phyloP scores from a whole-genome alignment of 768 basidiomycete genomes.

The Pisolithus orientalis region DNA sequence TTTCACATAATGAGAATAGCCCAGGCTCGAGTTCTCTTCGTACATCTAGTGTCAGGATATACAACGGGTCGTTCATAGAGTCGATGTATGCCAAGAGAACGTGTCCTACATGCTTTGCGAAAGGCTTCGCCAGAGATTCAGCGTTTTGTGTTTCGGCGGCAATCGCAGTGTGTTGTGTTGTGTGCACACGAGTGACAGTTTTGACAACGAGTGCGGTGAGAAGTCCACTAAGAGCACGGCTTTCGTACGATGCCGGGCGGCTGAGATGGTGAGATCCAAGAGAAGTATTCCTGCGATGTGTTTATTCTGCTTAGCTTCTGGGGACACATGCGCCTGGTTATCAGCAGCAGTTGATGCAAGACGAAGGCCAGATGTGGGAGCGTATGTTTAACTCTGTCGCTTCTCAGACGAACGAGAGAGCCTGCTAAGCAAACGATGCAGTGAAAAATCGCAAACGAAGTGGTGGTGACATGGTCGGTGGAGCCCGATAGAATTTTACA shows the following conservation, averaged over 20 bases:
- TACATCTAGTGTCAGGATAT: no score
- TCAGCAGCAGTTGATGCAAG: conserved; percentile 53
- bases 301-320: conserved; percentile 64
- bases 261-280: conserved; percentile 51
- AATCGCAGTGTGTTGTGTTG: no score
- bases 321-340: conserved; percentile 54
- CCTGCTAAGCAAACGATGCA: conserved; percentile 48
- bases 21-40: no score
- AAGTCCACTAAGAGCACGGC: conserved; percentile 23
- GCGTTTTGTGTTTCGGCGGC: no score
- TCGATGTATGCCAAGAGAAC: no score
- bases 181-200: no score
- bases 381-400: conserved; percentile 64
- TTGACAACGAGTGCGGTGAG: no score
- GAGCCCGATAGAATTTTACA: conserved; percentile 49
- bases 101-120: no score
- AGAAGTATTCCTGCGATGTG: conserved; percentile 59
- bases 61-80: no score
- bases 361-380: conserved; percentile 69
- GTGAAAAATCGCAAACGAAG: conserved; percentile 49
- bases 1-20: no score
- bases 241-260: conserved; percentile 56
- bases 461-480: conserved; percentile 43
- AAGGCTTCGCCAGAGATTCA: no score
- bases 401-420: conserved; percentile 68